These are phyloP conservation scores for Trebouxia sp. DNA, from an alignment of 139 green algal genomes.

Conservation along the genomic window DNA sequence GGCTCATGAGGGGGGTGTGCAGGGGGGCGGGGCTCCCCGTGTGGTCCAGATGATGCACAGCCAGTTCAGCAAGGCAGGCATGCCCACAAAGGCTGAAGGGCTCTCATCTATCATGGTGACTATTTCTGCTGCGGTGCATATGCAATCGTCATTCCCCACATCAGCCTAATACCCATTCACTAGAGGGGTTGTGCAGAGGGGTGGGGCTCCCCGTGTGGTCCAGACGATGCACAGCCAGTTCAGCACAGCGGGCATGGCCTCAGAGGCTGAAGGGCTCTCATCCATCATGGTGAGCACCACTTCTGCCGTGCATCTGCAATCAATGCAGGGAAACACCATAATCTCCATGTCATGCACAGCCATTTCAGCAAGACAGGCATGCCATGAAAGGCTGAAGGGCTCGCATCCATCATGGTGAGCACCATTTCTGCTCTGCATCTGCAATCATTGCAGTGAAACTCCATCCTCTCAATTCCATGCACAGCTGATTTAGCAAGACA, in stretches of 20 bases:
- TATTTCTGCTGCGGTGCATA: neutral
- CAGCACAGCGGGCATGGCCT: slow-evolving; percentile 35
- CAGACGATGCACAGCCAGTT: slow-evolving; percentile 34
- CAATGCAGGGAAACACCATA: slow-evolving; percentile 30
- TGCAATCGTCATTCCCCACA: no score
- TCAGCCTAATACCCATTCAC: no score
- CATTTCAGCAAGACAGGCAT: slow-evolving; percentile 34
- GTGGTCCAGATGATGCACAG: slow-evolving; percentile 41
- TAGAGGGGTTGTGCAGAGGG: slow-evolving; percentile 61
- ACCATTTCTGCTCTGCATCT: neutral
- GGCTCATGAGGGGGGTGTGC: slow-evolving; percentile 63
- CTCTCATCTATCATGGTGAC: slow-evolving; percentile 52
- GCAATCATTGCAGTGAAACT: no score
- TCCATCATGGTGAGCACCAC: slow-evolving; percentile 42
- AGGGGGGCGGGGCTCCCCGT: slow-evolving; percentile 41
- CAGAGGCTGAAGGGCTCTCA: slow-evolving; percentile 51
- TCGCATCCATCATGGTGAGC: slow-evolving; percentile 50
- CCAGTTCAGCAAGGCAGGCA: slow-evolving; percentile 33
- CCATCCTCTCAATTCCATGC: no score
- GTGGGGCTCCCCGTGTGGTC: slow-evolving; percentile 36
- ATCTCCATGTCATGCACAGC: slow-evolving; percentile 40
- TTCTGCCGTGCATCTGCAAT: no score
- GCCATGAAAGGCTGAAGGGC: slow-evolving; percentile 49
- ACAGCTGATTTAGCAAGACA: no score
- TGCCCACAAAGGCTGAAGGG: slow-evolving; percentile 48